Evolutionary conservation across 768 basidiomycete species (phyloP), one percentile per base, ranked within the genome.

Genomic region (Lanmaoa pseudosensibilis): DNA sequence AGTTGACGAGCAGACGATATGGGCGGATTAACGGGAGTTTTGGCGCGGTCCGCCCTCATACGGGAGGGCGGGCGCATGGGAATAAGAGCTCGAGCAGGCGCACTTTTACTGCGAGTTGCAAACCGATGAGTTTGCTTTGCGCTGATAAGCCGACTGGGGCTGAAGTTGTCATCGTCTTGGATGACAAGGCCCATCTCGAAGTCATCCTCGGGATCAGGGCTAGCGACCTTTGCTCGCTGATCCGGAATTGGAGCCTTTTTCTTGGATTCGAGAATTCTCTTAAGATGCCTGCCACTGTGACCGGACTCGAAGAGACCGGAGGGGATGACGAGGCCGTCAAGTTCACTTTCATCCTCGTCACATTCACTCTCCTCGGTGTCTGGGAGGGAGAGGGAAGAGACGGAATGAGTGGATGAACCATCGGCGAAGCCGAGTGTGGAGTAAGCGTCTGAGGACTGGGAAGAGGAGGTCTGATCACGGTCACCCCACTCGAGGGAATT

Each of bases 381-480:
- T 3, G 87, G 86, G 25, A 86, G 73, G 37, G 85, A 87, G 43
- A 74, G 50, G 10, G 87, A 88, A 3, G 84, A 83, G 0, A 82
- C 81, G 38, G 87, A 89, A 56, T 84, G 86, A 27, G 88, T 89
- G 13, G 88, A 91, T 3, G 84, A 87, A 19, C 80, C 81, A 60
- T 86, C 85, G 40, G 84, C 83, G 60, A 92, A 87, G 48, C 90
- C 87, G 36, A 93, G 80, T 21, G 85, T 81, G 39, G 91, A 92
- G 64, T 90, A 92, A 10, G 88, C 83, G 69, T 93, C 92, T 23
- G 91, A 93, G n/a, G 90, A 92, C 65, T 90, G 88, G 15, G 90
- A 90, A 7, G 90, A 90, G 5, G 82, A 84, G 2, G 91, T 88
- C 44, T 88, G 83, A 65, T 93, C 89, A 68, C 83, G 89, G 73